Base-by-base conservation (phyloP, 2,329 filamentous ascomycete genomes). In the Didymella segeticola region DNA sequence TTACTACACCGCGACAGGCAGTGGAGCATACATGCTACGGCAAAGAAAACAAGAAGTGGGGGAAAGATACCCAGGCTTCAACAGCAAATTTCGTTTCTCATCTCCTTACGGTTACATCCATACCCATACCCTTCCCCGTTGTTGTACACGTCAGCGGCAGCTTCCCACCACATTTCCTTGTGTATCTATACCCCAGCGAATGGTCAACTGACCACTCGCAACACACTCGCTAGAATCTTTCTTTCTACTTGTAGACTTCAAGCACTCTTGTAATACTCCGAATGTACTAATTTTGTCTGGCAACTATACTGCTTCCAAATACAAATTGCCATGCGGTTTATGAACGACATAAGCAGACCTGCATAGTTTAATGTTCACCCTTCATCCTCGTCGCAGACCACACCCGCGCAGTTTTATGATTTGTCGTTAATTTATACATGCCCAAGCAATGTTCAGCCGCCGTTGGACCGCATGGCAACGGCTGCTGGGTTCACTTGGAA, bases 191-290 rank as follows among this genome's bases (percentile, higher is more conserved):
- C 45, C 51, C 50, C 45, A 22, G 45, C 41, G 17, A 20, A 46
- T 31, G 39, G 29, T 49, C 43, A 19, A 20, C 30, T 39, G 39
- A 45, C 20, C 34, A 38, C 45, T 36, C 49, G 51, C 39, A 41
- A n/a, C 45, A 54, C 51, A 49, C 46, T 54, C 51, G 51, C 51
- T 54, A 54, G 51, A 53, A 43, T 29, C 38, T 46, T 49, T 45
- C 29, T 30, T 54, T 54, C 51, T 45, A 54, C 51, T 54, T 54
- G 39, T 54, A 54, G 51, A 54, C 34, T 36, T 49, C 51, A 54
- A 54, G 51, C 49, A 46, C 51, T 36, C 7, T 54, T 49, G 34
- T 54, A 54, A 54, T 54, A 54, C 45, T 43, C 51, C 43, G 11
- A 53, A 53, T 53, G 20, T 48, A 53, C 48, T 53, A 45, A 19